Evolutionary conservation across 2,329 filamentous ascomycete genomes (phyloP), one percentile per base, ranked within the genome.

Genomic region (Aspergillus thermomutatus): DNA sequence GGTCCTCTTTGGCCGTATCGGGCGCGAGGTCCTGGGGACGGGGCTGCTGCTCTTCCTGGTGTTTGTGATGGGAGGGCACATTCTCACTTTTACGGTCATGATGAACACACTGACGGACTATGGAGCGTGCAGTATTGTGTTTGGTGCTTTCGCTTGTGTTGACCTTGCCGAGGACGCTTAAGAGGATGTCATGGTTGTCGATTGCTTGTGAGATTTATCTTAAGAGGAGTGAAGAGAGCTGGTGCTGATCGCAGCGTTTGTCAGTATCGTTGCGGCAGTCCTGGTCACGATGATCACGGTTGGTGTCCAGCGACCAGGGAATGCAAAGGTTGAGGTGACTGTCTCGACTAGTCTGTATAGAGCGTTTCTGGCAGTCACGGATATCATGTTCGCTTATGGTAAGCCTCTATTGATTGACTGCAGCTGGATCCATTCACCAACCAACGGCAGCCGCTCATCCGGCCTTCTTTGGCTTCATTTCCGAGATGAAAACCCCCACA

Each of bases 361-460:
- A 34, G 83, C 75, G 19, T 86, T 87, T 64, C 76, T 84, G 27
- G 79, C 83, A n/a, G 78, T 87, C 51, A 79, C 77, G 62, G 89
- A 89, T 72, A 89, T 90, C 57, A 78, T 88, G 48, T 84, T 90
- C 59, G 86, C 87, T 53, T 90, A 87, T 73, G 77, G 84, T 77
- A 66, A 69, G 55, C 64, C 66, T 60, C 67, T 59, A 64, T 69
- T 57, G 65, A 66, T 47, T 60, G 64, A 40, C 66, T 72, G 62
- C 67, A 26, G 45, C 10, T 48, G 19, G 49, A n/a, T n/a, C n/a
- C 10, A 53, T 34, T 34, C 50, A 37, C 50, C 41, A 27, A 54
- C 47, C 47, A 21, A 50, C 31, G 31, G 37, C 59, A 62, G 76
- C 74, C 43, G 84, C 83, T 19, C 84, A 87, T 65, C 81, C 85